Conservation (phyloP, 2,329 filamentous ascomycete species). For the Microdochium trichocladiopsis region DNA sequence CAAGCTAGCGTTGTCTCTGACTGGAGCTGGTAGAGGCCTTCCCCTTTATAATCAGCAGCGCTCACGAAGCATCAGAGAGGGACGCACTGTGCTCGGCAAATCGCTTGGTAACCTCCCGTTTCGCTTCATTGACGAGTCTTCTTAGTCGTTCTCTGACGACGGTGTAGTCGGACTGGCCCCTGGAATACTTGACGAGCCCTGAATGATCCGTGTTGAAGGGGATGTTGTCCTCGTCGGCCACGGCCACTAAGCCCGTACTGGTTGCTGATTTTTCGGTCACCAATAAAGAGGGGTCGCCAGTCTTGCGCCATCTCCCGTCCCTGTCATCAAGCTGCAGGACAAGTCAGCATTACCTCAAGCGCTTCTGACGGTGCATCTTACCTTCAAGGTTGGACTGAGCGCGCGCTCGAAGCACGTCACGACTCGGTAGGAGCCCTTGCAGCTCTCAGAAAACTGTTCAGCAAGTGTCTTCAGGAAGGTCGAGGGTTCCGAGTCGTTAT, state of each 20-base stretch:
- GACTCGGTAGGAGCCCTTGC: constrained; percentile 8
- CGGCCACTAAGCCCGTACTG: constrained; percentile 9
- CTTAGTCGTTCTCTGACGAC: constrained; percentile 3
- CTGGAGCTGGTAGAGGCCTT: background rate
- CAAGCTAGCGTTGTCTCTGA: constrained; percentile 7
- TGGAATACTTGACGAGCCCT: constrained; percentile 13
- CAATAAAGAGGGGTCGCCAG: constrained; percentile 9
- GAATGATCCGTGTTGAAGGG: constrained; percentile 13
- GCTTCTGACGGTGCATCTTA: constrained; percentile 1
- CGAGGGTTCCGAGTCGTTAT: constrained; percentile 12
- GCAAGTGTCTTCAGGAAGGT: constrained; percentile 9
- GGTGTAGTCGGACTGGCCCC: constrained; percentile 1
- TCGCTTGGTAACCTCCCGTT: background rate
- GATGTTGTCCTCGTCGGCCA: constrained; percentile 11
- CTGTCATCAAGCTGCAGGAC: background rate
- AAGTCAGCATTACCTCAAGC: background rate
- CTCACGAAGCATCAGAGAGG: background rate
- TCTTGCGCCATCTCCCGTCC: constrained; percentile 4
- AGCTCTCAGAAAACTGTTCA: constrained; percentile 9
- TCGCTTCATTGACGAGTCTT: constrained; percentile 1
- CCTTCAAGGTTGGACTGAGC: constrained; percentile 10
- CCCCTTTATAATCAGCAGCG: background rate
- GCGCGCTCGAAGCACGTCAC: constrained; percentile 11
- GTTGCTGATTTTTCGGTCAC: constrained; percentile 17
- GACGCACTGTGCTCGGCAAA: background rate